Percentiles rank a stretch among this genome's conserved stretches.
Conservation (phyloP, 2,329 filamentous ascomycete species). For the Chaetomiaceae sp. region DNA sequence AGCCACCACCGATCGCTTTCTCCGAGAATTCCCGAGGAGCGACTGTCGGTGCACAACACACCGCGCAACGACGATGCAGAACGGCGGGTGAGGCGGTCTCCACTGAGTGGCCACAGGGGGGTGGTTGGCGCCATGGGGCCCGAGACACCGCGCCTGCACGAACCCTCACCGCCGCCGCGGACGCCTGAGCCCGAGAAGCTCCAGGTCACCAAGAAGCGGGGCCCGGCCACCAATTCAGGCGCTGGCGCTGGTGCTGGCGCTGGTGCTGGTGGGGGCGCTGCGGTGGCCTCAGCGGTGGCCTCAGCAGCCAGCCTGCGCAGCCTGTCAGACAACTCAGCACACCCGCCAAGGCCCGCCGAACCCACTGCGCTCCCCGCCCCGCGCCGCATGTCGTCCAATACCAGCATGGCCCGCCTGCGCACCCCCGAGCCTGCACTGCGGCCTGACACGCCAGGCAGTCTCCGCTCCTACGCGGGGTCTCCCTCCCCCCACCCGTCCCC, state of each 20-base stretch:
- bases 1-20: constrained; percentile 17
- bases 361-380: constrained; percentile 21
- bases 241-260: constrained; percentile 16
- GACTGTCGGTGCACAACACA: constrained; percentile 9
- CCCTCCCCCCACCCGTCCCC: constrained; percentile 54
- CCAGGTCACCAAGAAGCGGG: constrained; percentile 24
- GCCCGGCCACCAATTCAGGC: constrained; percentile 27
- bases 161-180: constrained; percentile 34
- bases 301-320: constrained; percentile 28
- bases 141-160: constrained; percentile 36
- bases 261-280: not conserved
- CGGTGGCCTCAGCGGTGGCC: not conserved
- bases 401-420: constrained; percentile 46
- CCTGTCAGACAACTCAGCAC: constrained; percentile 36
- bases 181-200: constrained; percentile 46
- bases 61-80: constrained; percentile 12
- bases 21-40: constrained; percentile 12
- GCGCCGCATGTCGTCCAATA: constrained; percentile 50
- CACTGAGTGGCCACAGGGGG: constrained; percentile 8
- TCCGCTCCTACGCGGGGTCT: constrained; percentile 46
- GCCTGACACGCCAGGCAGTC: constrained; percentile 59
- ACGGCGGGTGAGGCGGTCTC: constrained; percentile 15
- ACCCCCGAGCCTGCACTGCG: constrained; percentile 53
- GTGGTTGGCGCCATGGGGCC: constrained; percentile 11
- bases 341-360: constrained; percentile 8